Base-by-base conservation (phyloP, 2,329 filamentous ascomycete species). In the Exophiala lecanii-corni region DNA sequence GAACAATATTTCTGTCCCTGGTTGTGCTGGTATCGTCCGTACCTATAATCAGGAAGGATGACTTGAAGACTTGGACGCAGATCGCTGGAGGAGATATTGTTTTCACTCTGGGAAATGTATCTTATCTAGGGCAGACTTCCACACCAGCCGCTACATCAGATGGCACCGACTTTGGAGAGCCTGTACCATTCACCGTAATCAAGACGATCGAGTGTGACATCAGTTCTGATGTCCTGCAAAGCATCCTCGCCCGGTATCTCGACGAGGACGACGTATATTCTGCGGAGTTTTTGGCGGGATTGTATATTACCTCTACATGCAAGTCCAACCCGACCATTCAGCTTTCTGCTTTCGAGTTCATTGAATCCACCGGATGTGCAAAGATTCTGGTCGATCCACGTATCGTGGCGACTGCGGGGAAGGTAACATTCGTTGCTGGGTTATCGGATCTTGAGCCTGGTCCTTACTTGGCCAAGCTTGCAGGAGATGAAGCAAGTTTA, bases 281-380 rank as follows among this genome's bases (percentile, higher is more conserved):
- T 5, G 34, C 16, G 13, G 13, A 9, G 7, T 36, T 36, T 20
- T 17, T 36, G 17, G 15, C 16, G 13, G 34, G 13, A 15, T 16
- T 36, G 9, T 36, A 36, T 20, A n/a, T 36, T 13, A n/a, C 10
- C 9, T 17, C 34, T 5, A 36, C 34, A 26, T 26, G 23, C 34
- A 9, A 15, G 6, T 5, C 10, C 5, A 17, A 17, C 5, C 9
- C 34, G 5, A 36, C 13, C 5, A 6, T 26, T 26, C 7, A 26
- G 6, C 7, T 12, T 12, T 26, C 23, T 26, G 23, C 23, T 7
- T 26, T 7, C 12, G 23, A 12, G 6, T 26, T 26, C 12, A 12
- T 26, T 12, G 12, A 26, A 12, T 26, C 23, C 6, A 26, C 23
- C 12, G 23, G 23, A 6, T 26, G 23, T 26, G 6, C 23, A 6